Conservation (phyloP, 306 rosid species). For the Dalbergia cochinchinensis region DNA sequence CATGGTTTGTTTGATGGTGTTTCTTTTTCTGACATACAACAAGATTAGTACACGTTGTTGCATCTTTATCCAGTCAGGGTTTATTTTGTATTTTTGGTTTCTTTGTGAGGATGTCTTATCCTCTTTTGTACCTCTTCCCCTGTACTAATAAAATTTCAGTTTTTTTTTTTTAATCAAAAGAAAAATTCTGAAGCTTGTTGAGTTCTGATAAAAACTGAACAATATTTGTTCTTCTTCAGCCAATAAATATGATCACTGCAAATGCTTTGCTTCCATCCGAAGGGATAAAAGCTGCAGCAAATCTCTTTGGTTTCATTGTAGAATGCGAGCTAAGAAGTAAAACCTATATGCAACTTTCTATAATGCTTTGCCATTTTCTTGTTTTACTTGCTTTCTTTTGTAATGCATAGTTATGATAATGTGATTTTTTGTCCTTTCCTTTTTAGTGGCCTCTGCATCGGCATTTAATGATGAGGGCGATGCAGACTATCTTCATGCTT, state of each 20-base stretch:
- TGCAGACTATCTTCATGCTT: conserved; percentile 77
- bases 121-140: not conserved
- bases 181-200: conserved; percentile 36
- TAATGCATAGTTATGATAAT: conserved; percentile 35
- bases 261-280: conserved; percentile 76
- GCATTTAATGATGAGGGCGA: conserved; percentile 79
- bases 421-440: conserved; percentile 8
- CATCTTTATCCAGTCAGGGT: not conserved
- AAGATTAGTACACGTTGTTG: not conserved
- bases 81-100: not conserved
- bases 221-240: conserved; percentile 59
- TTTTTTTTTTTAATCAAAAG: not conserved
- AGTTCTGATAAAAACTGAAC: conserved; percentile 37
- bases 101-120: not conserved
- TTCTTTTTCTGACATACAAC: not conserved
- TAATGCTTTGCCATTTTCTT: conserved; percentile 26
- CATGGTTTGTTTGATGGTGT: not conserved
- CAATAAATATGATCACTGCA: conserved; percentile 63
- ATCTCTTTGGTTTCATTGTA: conserved; percentile 82
- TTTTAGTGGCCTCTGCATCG: conserved; percentile 82
- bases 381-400: conserved; percentile 42
- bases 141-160: not conserved
- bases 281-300: conserved; percentile 80
- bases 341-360: conserved; percentile 41
- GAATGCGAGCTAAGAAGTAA: conserved; percentile 86